A percentile compares a stretch with the other conserved stretches of the same genome.
These are phyloP conservation scores for Plantago elongata DNA, from an alignment of 257 asterid genomes.

Conservation along the genomic window DNA sequence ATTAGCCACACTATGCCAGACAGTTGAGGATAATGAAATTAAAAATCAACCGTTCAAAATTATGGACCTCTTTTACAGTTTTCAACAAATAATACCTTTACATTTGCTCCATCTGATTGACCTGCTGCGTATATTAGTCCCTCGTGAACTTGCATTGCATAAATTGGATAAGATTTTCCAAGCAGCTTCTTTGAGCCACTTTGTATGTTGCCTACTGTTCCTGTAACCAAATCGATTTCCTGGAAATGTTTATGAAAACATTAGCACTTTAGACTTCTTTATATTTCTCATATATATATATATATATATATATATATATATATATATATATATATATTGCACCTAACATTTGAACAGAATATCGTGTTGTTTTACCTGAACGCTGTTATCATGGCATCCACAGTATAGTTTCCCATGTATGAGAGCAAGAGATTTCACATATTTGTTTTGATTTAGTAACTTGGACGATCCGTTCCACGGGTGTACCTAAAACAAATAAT, in stretches of 20 bases:
- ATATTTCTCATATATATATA: not conserved
- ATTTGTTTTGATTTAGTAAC: constrained; percentile 53
- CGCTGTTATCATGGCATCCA: constrained; percentile 77
- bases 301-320: too few relatives aligned
- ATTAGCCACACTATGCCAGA: not conserved
- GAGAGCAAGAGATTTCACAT: constrained; percentile 54
- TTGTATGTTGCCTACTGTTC: constrained; percentile 59
- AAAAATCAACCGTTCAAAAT: not conserved
- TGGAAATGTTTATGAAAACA: constrained; percentile 17
- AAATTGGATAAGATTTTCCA: constrained; percentile 54
- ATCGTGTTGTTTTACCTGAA: constrained; percentile 47
- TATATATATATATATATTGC: too few relatives aligned
- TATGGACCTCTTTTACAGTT: not conserved
- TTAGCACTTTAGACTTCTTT: not conserved
- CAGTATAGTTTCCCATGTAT: constrained; percentile 67
- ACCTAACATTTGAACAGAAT: not conserved
- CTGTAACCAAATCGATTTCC: constrained; percentile 75
- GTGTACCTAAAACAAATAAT: constrained; percentile 41
- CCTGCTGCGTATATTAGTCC: constrained; percentile 62
- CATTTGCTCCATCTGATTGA: constrained; percentile 62
- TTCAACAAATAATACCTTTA: constrained; percentile 45
- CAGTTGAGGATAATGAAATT: not conserved
- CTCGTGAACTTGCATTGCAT: constrained; percentile 57
- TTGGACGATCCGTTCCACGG: constrained; percentile 66
- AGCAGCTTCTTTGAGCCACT: constrained; percentile 63